Percentiles rank a stretch among this genome's conserved stretches.
phyloP scores from a whole-genome alignment of 805 yeast genomes.

The Starmerella asiatica region DNA sequence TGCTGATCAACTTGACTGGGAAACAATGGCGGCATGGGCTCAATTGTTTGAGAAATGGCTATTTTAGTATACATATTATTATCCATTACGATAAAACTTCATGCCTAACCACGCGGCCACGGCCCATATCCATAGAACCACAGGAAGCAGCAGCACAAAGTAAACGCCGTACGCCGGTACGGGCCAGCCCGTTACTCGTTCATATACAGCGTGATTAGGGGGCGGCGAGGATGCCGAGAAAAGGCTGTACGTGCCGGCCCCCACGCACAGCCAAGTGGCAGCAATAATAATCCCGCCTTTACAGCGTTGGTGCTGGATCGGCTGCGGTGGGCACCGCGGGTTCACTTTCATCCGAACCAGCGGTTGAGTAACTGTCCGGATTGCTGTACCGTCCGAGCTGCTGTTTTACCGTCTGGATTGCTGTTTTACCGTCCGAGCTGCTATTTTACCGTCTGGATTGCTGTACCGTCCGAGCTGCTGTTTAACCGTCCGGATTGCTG shows the following conservation, averaged over 20 bases:
- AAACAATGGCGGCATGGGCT: slow-evolving; percentile 36
- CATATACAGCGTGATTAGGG: slow-evolving; percentile 9
- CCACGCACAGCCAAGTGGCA: slow-evolving; percentile 13
- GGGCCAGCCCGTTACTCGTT: slow-evolving; percentile 29
- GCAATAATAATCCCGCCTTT: slow-evolving; percentile 10
- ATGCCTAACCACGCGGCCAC: slow-evolving; percentile 63
- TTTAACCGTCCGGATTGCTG: too few relatives aligned
- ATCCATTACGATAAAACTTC: slow-evolving; percentile 68
- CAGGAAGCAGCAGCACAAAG: slow-evolving; percentile 27
- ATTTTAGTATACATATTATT: slow-evolving; percentile 6
- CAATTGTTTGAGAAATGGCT: slow-evolving; percentile 31
- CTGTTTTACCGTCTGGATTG: too few relatives aligned
- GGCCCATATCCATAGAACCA: slow-evolving; percentile 53
- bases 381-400: too few relatives aligned
- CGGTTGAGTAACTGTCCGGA: not conserved
- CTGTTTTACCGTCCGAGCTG: too few relatives aligned
- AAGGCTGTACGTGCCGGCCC: slow-evolving; percentile 3
- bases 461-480: too few relatives aligned
- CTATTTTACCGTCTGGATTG: too few relatives aligned
- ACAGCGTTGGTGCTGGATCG: slow-evolving; percentile 5
- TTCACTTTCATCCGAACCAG: slow-evolving; percentile 12
- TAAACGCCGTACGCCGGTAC: slow-evolving; percentile 30
- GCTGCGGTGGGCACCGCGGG: slow-evolving; percentile 17
- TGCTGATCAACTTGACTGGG: slow-evolving; percentile 31
- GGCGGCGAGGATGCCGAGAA: slow-evolving; percentile 2